Percentiles rank a stretch among this genome's conserved stretches.
phyloP scores from a whole-genome alignment of 2,329 filamentous ascomycete species.

The Alternaria atra region DNA sequence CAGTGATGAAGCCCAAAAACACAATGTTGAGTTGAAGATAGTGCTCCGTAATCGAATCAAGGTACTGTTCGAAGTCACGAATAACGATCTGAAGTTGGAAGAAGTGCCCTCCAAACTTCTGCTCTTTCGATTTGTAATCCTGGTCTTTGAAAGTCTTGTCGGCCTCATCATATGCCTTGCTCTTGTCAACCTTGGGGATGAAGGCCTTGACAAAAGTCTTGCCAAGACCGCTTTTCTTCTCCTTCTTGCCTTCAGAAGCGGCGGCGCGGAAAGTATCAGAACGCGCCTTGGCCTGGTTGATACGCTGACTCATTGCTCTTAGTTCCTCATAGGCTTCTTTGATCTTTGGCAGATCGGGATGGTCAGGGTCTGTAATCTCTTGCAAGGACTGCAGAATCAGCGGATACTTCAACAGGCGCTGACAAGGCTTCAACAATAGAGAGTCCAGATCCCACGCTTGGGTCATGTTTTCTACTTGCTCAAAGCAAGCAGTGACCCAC shows the following conservation, averaged over 20 bases:
- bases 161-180: slow-evolving; percentile 74
- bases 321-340: slow-evolving; percentile 76
- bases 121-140: slow-evolving; percentile 80
- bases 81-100: slow-evolving; percentile 91
- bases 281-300: slow-evolving; percentile 95
- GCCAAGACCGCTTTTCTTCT: slow-evolving; percentile 58
- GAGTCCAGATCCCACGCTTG: slow-evolving; percentile 95
- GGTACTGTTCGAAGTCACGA: slow-evolving; percentile 92
- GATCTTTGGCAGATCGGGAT: slow-evolving; percentile 80
- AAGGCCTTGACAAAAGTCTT: slow-evolving; percentile 88
- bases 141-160: slow-evolving; percentile 76
- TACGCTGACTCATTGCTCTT: slow-evolving; percentile 69
- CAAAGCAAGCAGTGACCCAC: slow-evolving; percentile 93
- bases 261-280: slow-evolving; percentile 76
- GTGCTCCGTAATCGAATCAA: slow-evolving; percentile 79
- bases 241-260: slow-evolving; percentile 48
- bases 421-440: slow-evolving; percentile 95
- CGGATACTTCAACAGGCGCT: slow-evolving; percentile 92
- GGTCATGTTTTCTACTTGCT: slow-evolving; percentile 90
- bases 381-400: slow-evolving; percentile 83
- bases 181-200: slow-evolving; percentile 85
- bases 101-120: slow-evolving; percentile 91
- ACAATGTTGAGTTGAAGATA: slow-evolving; percentile 84
- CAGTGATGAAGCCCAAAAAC: slow-evolving; percentile 81
- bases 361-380: slow-evolving; percentile 79